These are phyloP conservation scores for Alternaria sp. DNA, from an alignment of 2,329 filamentous ascomycete genomes.

Conservation along the genomic window DNA sequence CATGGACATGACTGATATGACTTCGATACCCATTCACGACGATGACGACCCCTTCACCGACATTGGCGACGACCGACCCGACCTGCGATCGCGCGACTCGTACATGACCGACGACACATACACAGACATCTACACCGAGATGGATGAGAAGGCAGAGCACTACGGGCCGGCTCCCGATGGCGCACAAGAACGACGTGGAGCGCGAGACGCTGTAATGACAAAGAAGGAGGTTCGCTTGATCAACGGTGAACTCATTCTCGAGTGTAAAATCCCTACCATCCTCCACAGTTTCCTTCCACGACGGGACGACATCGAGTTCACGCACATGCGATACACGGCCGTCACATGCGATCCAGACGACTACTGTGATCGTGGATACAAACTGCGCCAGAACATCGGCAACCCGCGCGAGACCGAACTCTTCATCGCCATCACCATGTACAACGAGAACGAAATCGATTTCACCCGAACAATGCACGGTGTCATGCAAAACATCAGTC, in stretches of 20 bases:
- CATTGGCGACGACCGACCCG: slow-evolving; percentile 62
- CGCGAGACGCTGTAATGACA: slow-evolving; percentile 83
- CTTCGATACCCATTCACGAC: slow-evolving; percentile 71
- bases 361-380: slow-evolving; percentile 87
- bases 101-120: slow-evolving; percentile 68
- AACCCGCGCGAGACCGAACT: slow-evolving; percentile 90
- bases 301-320: slow-evolving; percentile 93
- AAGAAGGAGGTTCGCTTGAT: slow-evolving; percentile 95
- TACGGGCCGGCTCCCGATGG: slow-evolving; percentile 89
- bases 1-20: slow-evolving; percentile 71
- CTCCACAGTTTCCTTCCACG: slow-evolving; percentile 95
- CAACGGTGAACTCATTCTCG: slow-evolving; percentile 95
- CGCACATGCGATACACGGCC: slow-evolving; percentile 97
- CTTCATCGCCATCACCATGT: slow-evolving; percentile 98
- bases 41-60: slow-evolving; percentile 75
- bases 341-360: slow-evolving; percentile 98
- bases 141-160: slow-evolving; percentile 69
- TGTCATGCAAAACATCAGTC: slow-evolving; percentile 96
- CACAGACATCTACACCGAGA: slow-evolving; percentile 56
- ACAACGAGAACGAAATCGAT: slow-evolving; percentile 96
- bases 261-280: slow-evolving; percentile 99
- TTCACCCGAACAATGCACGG: slow-evolving; percentile 99
- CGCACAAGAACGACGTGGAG: slow-evolving; percentile 85
- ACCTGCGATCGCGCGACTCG: slow-evolving; percentile 67
- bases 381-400: slow-evolving; percentile 89